phyloP scores from a whole-genome alignment of 2,329 filamentous ascomycete genomes.

The Mycosphaerelloides madeirae region DNA sequence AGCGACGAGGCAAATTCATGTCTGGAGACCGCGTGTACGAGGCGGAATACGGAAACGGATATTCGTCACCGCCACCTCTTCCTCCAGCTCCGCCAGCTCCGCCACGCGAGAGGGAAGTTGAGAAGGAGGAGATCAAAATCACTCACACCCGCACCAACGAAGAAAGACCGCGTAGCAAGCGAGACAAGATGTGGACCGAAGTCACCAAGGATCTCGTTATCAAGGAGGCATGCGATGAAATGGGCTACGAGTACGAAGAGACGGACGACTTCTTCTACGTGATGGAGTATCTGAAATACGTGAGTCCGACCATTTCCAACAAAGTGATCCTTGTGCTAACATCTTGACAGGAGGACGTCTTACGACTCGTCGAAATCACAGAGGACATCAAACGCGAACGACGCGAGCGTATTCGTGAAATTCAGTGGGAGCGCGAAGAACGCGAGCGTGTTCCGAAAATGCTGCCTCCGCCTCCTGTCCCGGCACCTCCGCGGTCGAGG shows the following conservation, averaged over 20 bases:
- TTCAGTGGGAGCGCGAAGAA: conserved; percentile 56
- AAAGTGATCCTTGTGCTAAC: conserved; percentile 6
- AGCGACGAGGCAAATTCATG: conserved; percentile 68
- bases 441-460: conserved; percentile 46
- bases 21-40: conserved; percentile 56
- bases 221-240: conserved; percentile 76
- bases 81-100: conserved; percentile 25
- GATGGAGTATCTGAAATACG: conserved; percentile 82
- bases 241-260: conserved; percentile 87
- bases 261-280: conserved; percentile 87
- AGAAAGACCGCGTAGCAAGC: conserved; percentile 18
- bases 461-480: conserved; percentile 38
- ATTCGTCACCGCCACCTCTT: conserved; percentile 14
- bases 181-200: conserved; percentile 78
- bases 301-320: conserved; percentile 48
- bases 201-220: conserved; percentile 89
- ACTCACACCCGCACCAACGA: conserved; percentile 17
- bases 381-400: conserved; percentile 71
- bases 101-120: conserved; percentile 34
- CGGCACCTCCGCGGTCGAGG: conserved; percentile 38
- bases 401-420: conserved; percentile 53
- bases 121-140: conserved; percentile 46
- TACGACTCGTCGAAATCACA: conserved; percentile 74
- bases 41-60: conserved; percentile 39
- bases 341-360: conserved; percentile 69